These are phyloP conservation scores for Alternaria viburni DNA, from an alignment of 2,329 filamentous ascomycete species.

Conservation along the genomic window DNA sequence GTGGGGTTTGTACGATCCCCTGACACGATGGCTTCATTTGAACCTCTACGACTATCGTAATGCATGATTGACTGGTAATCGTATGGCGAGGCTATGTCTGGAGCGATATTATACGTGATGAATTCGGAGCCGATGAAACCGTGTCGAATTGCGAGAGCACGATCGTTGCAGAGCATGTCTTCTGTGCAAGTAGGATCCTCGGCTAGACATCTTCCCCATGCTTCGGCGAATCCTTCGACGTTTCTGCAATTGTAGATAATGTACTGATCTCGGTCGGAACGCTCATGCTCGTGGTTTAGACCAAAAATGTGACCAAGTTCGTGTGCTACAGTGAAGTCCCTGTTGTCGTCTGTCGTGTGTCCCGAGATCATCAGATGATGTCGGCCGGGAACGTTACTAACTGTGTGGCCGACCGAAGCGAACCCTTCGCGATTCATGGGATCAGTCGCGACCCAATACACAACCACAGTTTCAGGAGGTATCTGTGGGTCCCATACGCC, in stretches of 20 bases:
- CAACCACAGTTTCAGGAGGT: neutral
- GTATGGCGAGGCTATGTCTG: neutral
- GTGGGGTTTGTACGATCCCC: neutral
- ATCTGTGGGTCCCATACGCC: neutral
- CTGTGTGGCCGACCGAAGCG: neutral
- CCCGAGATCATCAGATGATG: neutral
- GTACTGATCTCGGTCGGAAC: neutral
- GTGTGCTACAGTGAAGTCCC: neutral
- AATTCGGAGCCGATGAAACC: neutral
- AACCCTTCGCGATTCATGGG: too few species aligned
- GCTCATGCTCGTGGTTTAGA: neutral
- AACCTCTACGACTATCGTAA: neutral
- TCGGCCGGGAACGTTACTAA: neutral
- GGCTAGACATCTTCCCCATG: neutral
- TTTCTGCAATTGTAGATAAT: neutral
- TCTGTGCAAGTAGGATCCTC: neutral
- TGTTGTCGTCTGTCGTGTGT: neutral
- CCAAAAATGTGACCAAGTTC: slow-evolving; percentile 1
- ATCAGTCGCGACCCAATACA: too few species aligned
- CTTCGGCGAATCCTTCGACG: neutral
- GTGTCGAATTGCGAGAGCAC: neutral
- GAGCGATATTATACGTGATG: neutral
- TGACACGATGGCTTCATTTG: neutral
- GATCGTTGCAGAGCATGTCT: neutral
- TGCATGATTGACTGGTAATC: neutral